Conservation (phyloP, 169 alveolate genomes). For the Plasmodium berghei region DNA sequence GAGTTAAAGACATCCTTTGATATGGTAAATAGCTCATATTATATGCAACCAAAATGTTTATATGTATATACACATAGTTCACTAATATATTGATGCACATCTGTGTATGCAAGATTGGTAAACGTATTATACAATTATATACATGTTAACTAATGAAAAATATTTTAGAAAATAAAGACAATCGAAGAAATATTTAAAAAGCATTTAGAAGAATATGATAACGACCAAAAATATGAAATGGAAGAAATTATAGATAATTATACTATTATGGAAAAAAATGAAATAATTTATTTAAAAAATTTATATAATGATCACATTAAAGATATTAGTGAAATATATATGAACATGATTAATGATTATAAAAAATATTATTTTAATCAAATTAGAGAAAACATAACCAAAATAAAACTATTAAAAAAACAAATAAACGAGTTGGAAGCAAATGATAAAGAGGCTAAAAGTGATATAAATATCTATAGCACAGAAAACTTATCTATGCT, state of each 20-base stretch:
- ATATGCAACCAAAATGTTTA: background rate
- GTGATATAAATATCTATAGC: conserved; percentile 9
- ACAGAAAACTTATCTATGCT: conserved; percentile 12
- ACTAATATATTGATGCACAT: background rate
- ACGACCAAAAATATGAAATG: conserved; percentile 55
- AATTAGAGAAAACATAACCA: conserved; percentile 41
- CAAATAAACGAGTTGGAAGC: conserved; percentile 45
- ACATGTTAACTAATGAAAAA: background rate
- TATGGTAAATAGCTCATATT: conserved; percentile 19
- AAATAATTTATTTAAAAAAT: conserved; percentile 49
- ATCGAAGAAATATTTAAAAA: conserved; percentile 46
- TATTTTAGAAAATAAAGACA: conserved; percentile 29
- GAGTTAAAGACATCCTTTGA: conserved; percentile 35
- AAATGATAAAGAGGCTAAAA: conserved; percentile 36
- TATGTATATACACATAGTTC: background rate
- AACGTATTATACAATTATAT: background rate
- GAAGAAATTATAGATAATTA: conserved; percentile 62
- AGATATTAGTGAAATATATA: conserved; percentile 38
- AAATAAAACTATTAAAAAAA: conserved; percentile 47
- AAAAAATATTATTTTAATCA: conserved; percentile 50
- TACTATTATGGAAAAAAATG: conserved; percentile 42
- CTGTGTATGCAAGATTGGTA: background rate
- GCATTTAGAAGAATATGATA: conserved; percentile 29
- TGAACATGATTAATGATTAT: conserved; percentile 22
- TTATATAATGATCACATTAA: conserved; percentile 66